Evolutionary conservation across 768 basidiomycete genomes (phyloP).

Genomic region (Termitomyces sp.): DNA sequence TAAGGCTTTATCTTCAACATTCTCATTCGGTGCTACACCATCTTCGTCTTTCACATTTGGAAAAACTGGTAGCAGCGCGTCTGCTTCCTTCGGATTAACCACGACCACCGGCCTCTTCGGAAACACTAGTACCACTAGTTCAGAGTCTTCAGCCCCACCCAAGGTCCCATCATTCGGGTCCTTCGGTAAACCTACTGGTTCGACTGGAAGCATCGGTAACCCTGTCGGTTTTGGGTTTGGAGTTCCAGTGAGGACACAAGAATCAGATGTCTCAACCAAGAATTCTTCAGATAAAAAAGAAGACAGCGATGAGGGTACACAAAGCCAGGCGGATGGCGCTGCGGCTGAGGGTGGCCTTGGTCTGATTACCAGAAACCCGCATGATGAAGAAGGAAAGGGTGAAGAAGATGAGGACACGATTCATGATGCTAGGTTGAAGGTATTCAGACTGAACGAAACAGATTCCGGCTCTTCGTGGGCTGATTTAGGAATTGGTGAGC

Average conservation of each 20-base stretch:
- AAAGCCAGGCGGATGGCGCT: slow-evolving; percentile 12
- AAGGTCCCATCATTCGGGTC: slow-evolving; percentile 24
- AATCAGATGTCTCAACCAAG: neutral
- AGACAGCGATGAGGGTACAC: slow-evolving; percentile 5
- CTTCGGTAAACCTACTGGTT: slow-evolving; percentile 28
- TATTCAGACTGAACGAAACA: slow-evolving; percentile 50
- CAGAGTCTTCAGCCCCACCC: slow-evolving; percentile 1
- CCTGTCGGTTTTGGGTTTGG: slow-evolving; percentile 63
- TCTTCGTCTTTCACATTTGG: slow-evolving; percentile 3
- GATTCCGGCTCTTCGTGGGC: slow-evolving; percentile 47
- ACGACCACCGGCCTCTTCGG: slow-evolving; percentile 1
- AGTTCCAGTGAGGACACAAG: slow-evolving; percentile 29
- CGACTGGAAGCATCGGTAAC: slow-evolving; percentile 51
- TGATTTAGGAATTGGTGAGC: slow-evolving; percentile 66
- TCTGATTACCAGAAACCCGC: slow-evolving; percentile 28
- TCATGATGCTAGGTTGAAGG: slow-evolving; percentile 56
- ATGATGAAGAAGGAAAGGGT: slow-evolving; percentile 74
- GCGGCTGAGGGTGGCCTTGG: slow-evolving; percentile 22
- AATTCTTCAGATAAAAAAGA: slow-evolving; percentile 6
- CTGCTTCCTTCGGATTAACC: neutral
- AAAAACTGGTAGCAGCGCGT: neutral
- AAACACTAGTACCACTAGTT: neutral
- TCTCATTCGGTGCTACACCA: slow-evolving; percentile 2
- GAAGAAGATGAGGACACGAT: slow-evolving; percentile 77
- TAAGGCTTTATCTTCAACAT: neutral